phyloP scores from a whole-genome alignment of 768 basidiomycete genomes.

The Rhodotorula babjevae region DNA sequence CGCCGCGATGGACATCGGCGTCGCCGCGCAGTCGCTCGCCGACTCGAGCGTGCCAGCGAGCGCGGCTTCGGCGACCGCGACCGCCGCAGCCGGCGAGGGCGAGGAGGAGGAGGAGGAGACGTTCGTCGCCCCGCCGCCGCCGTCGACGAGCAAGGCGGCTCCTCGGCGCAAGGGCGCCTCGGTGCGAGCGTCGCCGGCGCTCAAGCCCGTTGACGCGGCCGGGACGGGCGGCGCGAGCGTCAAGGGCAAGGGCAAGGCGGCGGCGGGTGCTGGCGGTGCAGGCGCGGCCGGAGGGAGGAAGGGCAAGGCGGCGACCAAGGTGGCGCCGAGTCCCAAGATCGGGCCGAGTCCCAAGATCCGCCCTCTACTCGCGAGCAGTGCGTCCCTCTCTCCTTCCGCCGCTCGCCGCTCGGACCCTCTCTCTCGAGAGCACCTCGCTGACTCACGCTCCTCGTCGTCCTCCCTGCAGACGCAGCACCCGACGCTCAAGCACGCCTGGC shows the following conservation, averaged over 20 bases:
- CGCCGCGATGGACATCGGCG: background rate
- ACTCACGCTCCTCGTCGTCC: background rate
- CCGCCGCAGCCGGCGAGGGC: too few species aligned
- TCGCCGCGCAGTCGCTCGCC: background rate
- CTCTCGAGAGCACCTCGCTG: too few species aligned
- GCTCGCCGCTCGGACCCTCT: background rate
- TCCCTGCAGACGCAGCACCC: constrained; percentile 23
- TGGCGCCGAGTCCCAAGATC: constrained; percentile 39
- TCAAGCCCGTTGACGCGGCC: constrained; percentile 13
- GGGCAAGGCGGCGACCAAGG: constrained; percentile 7
- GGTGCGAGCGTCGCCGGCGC: constrained; percentile 18
- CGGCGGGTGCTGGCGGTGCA: background rate
- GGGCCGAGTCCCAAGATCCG: constrained; percentile 61
- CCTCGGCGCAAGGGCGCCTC: constrained; percentile 9
- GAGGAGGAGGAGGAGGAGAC: background rate
- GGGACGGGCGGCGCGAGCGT: background rate
- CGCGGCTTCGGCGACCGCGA: too few species aligned
- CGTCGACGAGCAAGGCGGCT: constrained; percentile 8
- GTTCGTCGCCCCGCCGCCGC: background rate
- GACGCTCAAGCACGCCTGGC: constrained; percentile 39
- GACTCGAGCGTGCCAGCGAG: background rate
- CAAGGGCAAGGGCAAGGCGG: constrained; percentile 34
- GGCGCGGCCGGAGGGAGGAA: background rate
- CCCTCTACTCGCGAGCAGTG: constrained; percentile 66
- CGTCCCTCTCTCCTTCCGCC: background rate